phyloP scores from a whole-genome alignment of 345 rosid species.

The Microthlaspi erraticum region DNA sequence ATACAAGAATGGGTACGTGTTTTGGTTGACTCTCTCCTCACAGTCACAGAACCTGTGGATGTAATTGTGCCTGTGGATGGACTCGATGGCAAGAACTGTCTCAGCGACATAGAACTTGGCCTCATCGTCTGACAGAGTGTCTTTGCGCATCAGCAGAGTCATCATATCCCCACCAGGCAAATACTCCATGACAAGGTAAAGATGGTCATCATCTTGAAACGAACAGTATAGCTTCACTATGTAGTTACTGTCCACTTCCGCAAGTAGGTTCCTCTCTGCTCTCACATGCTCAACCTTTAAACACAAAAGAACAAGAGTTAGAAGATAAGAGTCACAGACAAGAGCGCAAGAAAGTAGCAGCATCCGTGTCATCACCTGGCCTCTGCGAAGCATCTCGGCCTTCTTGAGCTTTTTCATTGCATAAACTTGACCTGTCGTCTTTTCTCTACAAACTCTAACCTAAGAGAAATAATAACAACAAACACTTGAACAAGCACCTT shows the following conservation, averaged over 20 bases:
- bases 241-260: slow-evolving; percentile 67
- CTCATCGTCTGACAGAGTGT: slow-evolving; percentile 65
- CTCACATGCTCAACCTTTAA: slow-evolving; percentile 67
- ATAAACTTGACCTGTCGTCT: slow-evolving; percentile 83
- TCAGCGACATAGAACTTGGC: slow-evolving; percentile 75
- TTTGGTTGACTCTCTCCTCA: not conserved
- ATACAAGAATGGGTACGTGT: not conserved
- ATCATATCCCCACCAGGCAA: slow-evolving; percentile 75
- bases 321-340: not conserved
- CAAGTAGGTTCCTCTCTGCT: slow-evolving; percentile 74
- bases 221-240: slow-evolving; percentile 66
- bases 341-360: not conserved
- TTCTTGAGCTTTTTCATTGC: slow-evolving; percentile 96
- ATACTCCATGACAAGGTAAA: slow-evolving; percentile 71
- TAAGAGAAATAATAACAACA: slow-evolving; percentile 37
- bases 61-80: slow-evolving; percentile 68
- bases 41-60: slow-evolving; percentile 58
- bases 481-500: not conserved
- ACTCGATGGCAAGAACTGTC: slow-evolving; percentile 70
- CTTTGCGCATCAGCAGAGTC: slow-evolving; percentile 76
- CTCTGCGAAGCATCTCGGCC: slow-evolving; percentile 98
- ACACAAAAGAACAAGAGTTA: slow-evolving; percentile 24
- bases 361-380: slow-evolving; percentile 59
- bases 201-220: slow-evolving; percentile 67
- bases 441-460: slow-evolving; percentile 95